Base-by-base conservation (phyloP, 495 filamentous ascomycete genomes). In the Penicillium bialowiezense region DNA sequence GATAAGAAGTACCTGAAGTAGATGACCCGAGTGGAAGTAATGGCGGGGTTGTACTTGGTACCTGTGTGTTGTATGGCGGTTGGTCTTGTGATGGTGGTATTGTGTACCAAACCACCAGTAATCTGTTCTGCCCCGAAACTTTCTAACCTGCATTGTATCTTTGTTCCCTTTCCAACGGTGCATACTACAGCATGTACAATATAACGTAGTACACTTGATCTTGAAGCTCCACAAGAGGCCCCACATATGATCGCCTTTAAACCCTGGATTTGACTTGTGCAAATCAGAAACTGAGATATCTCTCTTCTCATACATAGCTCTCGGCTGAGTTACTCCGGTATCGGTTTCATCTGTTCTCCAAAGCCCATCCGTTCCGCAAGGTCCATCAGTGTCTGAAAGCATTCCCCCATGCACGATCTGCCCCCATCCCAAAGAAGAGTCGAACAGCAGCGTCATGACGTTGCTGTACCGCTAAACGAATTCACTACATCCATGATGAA, bases 11-110 rank as follows among this genome's bases (percentile, higher is more conserved):
- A 28, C 24, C 4, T 28, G 29, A 26, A 13, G 29, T 50, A 37
- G 38, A 50, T 50, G 48, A 50, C 21, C 39, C 48, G 31, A 36
- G 15, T 18, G 31, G 32, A 31, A 50, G 32, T 31, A 20, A 50
- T 50, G 39, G 48, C 31, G 48, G 48, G 48, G 48, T 26, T 28
- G 48, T 50, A 43, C 20, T 20, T 5, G 40, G 39, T 50, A 50
- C 48, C 7, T 40, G 28, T 2, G 0, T 12, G n/a, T 31, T 15
- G n/a, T 31, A 48, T 21, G 18, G 28, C 21, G 18, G 2, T 21
- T 15, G 4, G 15, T 5, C 15, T 13, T 17, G 3, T 8, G 13
- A 36, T 18, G 13, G 13, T 5, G 5, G 43, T 45, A 45, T 19
- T 13, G 6, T 7, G 8, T 45, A 45, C 43, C 6, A n/a, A 34